Conservation (phyloP, 139 green algal genomes). For the Chlorella ohadii region DNA sequence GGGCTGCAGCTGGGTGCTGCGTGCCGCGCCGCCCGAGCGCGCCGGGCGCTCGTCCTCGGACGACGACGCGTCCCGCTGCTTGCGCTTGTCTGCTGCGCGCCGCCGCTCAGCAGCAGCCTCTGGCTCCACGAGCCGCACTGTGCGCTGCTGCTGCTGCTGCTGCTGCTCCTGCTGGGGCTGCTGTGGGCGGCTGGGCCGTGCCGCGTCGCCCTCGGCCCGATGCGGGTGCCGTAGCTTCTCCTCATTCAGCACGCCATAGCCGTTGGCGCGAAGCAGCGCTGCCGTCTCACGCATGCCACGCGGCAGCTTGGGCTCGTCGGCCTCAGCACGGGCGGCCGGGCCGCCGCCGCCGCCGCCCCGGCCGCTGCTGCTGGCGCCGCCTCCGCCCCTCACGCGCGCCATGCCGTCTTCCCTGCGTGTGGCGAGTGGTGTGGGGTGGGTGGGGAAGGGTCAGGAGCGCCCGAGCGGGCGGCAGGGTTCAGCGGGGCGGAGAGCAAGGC, state of each 20-base stretch:
- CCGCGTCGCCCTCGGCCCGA: neutral
- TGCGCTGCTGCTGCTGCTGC: constrained; percentile 15
- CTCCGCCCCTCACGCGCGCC: too few relatives aligned
- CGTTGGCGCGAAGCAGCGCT: constrained; percentile 17
- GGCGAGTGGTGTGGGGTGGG: too few relatives aligned
- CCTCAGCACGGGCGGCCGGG: neutral
- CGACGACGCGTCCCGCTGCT: constrained; percentile 1
- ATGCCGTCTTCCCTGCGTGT: too few relatives aligned
- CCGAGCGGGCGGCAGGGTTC: too few relatives aligned
- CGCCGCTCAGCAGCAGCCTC: neutral
- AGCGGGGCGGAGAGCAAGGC: too few relatives aligned
- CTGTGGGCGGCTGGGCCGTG: too few relatives aligned
- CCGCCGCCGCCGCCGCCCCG: neutral
- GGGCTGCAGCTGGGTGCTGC: neutral
- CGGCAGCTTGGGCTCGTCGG: neutral
- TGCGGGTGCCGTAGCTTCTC: constrained; percentile 2
- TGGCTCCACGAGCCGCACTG: constrained; percentile 11
- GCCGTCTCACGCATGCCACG: constrained; percentile 11
- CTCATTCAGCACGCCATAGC: constrained; percentile 6
- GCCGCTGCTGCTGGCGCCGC: neutral
- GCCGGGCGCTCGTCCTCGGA: constrained; percentile 14
- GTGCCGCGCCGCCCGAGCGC: neutral
- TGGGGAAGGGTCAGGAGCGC: too few relatives aligned
- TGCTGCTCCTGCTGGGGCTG: neutral
- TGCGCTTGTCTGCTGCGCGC: constrained; percentile 10